These are phyloP conservation scores for Pterocarpus macrocarpus DNA, from an alignment of 306 rosid species.

Conservation along the genomic window DNA sequence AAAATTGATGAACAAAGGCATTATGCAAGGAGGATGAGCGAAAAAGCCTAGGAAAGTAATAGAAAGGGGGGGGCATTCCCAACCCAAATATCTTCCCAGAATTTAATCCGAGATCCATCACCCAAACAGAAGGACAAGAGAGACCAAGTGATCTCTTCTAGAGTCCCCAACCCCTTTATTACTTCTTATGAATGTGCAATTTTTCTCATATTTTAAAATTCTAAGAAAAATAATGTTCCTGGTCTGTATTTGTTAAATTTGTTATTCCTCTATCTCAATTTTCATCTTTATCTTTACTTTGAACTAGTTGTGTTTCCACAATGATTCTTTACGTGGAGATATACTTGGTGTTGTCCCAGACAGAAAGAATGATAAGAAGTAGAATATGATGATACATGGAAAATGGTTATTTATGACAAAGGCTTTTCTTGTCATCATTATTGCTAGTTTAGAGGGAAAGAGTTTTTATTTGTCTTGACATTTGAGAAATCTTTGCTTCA, in stretches of 20 bases:
- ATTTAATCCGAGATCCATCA: too few species aligned
- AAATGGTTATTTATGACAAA: slow-evolving; percentile 13
- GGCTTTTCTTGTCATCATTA: not conserved
- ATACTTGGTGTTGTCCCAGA: slow-evolving; percentile 23
- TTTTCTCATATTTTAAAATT: slow-evolving; percentile 18
- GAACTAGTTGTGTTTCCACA: slow-evolving; percentile 1
- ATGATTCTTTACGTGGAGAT: slow-evolving; percentile 2
- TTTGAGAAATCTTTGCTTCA: slow-evolving; percentile 10
- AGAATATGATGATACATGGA: not conserved
- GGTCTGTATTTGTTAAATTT: slow-evolving; percentile 29
- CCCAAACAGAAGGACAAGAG: too few species aligned
- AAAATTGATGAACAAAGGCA: too few species aligned
- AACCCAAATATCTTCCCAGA: too few species aligned
- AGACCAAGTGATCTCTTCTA: too few species aligned
- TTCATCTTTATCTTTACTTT: slow-evolving; percentile 3
- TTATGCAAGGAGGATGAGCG: too few species aligned
- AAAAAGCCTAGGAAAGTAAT: too few species aligned
- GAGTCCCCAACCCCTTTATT: not conserved
- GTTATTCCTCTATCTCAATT: slow-evolving; percentile 13
- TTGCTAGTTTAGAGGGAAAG: not conserved
- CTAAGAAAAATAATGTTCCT: not conserved
- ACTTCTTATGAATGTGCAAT: slow-evolving; percentile 15
- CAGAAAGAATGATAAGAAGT: not conserved
- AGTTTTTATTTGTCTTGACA: slow-evolving; percentile 1
- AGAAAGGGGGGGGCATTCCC: too few species aligned